Percentiles rank a stretch among this genome's conserved stretches.
These are phyloP conservation scores for Pinus taeda DNA, from an alignment of 75 land plant genomes.

Conservation along the genomic window DNA sequence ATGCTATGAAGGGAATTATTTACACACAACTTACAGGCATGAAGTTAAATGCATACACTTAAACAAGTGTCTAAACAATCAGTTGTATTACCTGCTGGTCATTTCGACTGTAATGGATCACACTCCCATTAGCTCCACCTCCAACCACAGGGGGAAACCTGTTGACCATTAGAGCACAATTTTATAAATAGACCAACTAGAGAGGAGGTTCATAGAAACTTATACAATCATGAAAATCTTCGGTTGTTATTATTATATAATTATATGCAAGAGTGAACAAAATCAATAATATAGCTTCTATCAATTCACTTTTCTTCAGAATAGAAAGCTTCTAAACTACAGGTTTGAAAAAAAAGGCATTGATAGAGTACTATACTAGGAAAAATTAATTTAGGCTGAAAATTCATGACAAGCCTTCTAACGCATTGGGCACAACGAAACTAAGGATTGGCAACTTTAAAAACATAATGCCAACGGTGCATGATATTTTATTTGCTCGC, in stretches of 20 bases:
- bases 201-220: background rate
- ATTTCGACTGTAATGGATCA: slow-evolving; percentile 94
- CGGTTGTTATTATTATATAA: background rate
- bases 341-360: background rate
- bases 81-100: slow-evolving; percentile 65
- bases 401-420: background rate
- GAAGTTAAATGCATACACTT: no score
- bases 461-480: no score
- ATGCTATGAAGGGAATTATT: no score
- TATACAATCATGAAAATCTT: background rate
- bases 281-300: background rate
- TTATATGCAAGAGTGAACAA: background rate
- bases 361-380: background rate
- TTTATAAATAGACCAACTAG: background rate
- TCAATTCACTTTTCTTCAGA: background rate
- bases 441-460: background rate
- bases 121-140: slow-evolving; percentile 85
- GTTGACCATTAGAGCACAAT: background rate
- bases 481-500: no score
- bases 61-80: background rate
- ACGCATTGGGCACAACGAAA: background rate
- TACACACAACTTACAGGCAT: no score
- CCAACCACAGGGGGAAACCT: slow-evolving; percentile 97
- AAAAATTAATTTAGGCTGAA: background rate
- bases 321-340: background rate